Conservation (phyloP, 768 basidiomycete species). For the Auricularia auricula-judae region DNA sequence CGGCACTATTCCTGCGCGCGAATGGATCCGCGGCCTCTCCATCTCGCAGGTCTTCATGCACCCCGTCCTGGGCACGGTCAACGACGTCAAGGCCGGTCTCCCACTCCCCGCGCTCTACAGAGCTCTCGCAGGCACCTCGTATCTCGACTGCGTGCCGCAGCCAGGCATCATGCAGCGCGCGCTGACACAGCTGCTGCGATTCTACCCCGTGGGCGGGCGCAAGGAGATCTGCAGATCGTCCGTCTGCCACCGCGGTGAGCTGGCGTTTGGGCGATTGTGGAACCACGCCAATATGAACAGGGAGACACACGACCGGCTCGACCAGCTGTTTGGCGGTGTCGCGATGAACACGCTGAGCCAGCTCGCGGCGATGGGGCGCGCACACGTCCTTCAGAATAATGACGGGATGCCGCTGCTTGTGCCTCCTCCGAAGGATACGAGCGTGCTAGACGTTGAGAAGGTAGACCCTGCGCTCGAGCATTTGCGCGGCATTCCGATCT, state of each 20-base stretch:
- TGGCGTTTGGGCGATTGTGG: constrained; percentile 3
- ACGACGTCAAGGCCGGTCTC: not conserved
- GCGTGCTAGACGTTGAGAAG: not conserved
- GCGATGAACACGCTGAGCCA: constrained; percentile 1
- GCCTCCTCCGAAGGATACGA: not conserved
- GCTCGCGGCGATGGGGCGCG: not conserved
- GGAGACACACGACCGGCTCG: constrained; percentile 1
- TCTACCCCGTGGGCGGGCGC: constrained; percentile 1
- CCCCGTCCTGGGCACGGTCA: not conserved
- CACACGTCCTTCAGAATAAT: not conserved
- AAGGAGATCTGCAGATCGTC: constrained; percentile 1
- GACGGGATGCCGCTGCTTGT: not conserved
- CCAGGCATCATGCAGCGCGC: not conserved
- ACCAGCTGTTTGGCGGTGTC: constrained; percentile 2
- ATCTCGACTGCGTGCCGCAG: not conserved
- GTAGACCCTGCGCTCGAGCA: not conserved
- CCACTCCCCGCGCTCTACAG: not conserved
- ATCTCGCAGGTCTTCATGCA: constrained; percentile 4
- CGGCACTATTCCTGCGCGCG: not conserved
- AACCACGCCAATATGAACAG: constrained; percentile 1
- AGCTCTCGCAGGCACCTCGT: not conserved
- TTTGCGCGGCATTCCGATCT: constrained; percentile 1
- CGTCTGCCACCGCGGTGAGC: not conserved
- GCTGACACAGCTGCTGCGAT: not conserved
- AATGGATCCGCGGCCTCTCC: not conserved